Conservation (phyloP, 257 asterid species). For the Nicotiana sylvestris region DNA sequence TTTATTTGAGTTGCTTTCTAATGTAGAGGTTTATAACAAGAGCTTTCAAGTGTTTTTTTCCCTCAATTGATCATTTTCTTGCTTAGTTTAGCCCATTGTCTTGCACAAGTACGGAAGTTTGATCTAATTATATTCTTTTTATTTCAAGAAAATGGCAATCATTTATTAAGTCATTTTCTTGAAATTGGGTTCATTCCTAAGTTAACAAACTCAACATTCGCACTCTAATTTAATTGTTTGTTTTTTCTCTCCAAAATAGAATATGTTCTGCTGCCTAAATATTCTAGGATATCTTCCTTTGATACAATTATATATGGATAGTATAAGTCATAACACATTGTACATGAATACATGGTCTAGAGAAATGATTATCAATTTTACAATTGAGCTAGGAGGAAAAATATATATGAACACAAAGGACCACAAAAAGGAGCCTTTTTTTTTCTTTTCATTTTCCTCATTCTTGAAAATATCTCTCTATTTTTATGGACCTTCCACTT, state of each 20-base stretch:
- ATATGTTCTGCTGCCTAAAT: background rate
- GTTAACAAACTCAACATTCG: background rate
- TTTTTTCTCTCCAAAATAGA: background rate
- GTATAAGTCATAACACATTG: background rate
- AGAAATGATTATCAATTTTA: background rate
- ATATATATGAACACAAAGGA: constrained; percentile 11
- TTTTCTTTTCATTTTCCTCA: background rate
- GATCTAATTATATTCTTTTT: background rate
- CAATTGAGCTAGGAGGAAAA: background rate
- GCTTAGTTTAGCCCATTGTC: background rate
- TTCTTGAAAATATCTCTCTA: constrained; percentile 2
- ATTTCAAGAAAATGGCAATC: background rate
- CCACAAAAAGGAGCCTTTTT: constrained; percentile 11
- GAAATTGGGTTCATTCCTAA: background rate
- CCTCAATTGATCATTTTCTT: background rate
- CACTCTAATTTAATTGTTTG: background rate
- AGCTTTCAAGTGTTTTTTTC: background rate
- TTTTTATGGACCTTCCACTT: constrained; percentile 13
- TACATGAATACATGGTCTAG: background rate
- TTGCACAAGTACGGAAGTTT: background rate
- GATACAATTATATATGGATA: background rate
- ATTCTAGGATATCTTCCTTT: background rate
- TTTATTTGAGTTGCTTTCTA: constrained; percentile 20
- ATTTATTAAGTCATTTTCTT: background rate
- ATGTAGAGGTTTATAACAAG: background rate